Evolutionary conservation across 225 moss, liverwort and hornwort genomes (phyloP).

Genomic region (Marchantia polymorpha): DNA sequence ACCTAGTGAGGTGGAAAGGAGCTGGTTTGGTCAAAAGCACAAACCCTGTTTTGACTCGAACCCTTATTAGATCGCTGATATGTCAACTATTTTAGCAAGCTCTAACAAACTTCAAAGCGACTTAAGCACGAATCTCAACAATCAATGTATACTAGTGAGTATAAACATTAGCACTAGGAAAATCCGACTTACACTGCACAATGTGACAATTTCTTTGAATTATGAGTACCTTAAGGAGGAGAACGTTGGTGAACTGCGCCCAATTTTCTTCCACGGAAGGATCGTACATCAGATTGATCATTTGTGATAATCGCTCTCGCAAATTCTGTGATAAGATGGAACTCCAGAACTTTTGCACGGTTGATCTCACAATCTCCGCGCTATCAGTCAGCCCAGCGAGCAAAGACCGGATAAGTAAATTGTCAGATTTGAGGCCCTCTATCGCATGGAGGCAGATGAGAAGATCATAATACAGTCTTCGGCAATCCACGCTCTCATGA

Average conservation of each 20-base stretch:
- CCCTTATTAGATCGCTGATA: too few species aligned
- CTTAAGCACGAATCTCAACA: too few species aligned
- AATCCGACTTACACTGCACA: too few species aligned
- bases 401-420: conserved; percentile 55
- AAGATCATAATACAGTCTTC: conserved; percentile 63
- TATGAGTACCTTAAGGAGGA: conserved; percentile 70
- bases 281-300: conserved; percentile 74
- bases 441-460: conserved; percentile 56
- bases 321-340: conserved; percentile 68
- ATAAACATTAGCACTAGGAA: too few species aligned
- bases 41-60: too few species aligned
- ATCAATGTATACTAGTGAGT: too few species aligned
- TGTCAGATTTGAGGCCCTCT: conserved; percentile 43
- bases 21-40: too few species aligned
- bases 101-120: too few species aligned
- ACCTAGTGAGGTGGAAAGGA: too few species aligned
- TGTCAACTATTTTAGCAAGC: too few species aligned
- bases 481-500: conserved; percentile 75
- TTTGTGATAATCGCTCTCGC: conserved; percentile 56
- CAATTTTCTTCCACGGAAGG: conserved; percentile 79
- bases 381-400: conserved; percentile 74
- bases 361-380: conserved; percentile 60
- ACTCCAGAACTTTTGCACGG: conserved; percentile 80
- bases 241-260: conserved; percentile 74
- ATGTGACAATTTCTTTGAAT: not conserved